Conservation (phyloP, 495 filamentous ascomycete genomes). For the Podospora sp. region DNA sequence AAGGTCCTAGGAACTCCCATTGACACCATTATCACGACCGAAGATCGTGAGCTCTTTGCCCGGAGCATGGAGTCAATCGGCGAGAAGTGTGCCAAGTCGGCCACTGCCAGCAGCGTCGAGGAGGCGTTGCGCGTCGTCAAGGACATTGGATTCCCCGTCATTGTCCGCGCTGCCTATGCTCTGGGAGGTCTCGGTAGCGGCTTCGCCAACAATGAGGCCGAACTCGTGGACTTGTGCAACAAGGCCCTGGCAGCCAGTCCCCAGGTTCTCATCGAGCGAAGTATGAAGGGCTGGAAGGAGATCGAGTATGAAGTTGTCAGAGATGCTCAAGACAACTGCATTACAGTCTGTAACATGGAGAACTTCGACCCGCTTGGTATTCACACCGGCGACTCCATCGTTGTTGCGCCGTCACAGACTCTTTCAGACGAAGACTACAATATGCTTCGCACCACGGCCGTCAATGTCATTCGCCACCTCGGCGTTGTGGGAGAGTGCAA, state of each 20-base stretch:
- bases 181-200: constrained; percentile 94
- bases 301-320: constrained; percentile 98
- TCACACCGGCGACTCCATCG: constrained; percentile 97
- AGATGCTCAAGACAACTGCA: constrained; percentile 96
- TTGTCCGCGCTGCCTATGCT: constrained; percentile 95
- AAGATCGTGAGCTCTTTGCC: constrained; percentile 95
- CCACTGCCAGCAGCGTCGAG: constrained; percentile 81
- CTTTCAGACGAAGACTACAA: constrained; percentile 97
- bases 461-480: constrained; percentile 96
- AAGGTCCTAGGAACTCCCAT: constrained; percentile 95
- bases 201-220: constrained; percentile 87
- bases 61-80: constrained; percentile 98
- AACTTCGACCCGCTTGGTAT: constrained; percentile 99
- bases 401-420: constrained; percentile 95
- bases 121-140: constrained; percentile 84
- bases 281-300: constrained; percentile 99
- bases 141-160: constrained; percentile 92
- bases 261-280: constrained; percentile 92
- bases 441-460: constrained; percentile 97
- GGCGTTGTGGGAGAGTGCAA: constrained; percentile 99
- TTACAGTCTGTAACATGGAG: constrained; percentile 99
- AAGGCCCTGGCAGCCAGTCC: constrained; percentile 94
- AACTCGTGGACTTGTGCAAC: constrained; percentile 87
- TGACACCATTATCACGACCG: constrained; percentile 96
- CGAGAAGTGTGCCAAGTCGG: constrained; percentile 97